These are phyloP conservation scores for Exutisphaerella laricina DNA, from an alignment of 2,329 filamentous ascomycete genomes.

Conservation along the genomic window DNA sequence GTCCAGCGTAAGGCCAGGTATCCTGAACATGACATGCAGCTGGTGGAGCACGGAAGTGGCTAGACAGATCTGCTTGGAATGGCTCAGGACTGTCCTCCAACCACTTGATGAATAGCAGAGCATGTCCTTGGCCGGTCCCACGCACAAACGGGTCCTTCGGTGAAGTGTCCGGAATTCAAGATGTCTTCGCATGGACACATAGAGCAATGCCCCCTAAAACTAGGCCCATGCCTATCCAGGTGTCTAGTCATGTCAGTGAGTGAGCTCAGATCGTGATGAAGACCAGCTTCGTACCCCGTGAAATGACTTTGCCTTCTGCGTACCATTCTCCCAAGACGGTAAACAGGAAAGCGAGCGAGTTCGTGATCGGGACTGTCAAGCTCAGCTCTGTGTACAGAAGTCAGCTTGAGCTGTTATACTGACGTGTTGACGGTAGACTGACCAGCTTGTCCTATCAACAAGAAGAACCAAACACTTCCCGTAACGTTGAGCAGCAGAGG, in stretches of 20 bases:
- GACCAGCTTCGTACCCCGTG: conserved; percentile 54
- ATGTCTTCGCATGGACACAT: conserved; percentile 61
- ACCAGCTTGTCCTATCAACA: conserved; percentile 90
- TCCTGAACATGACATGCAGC: too few relatives aligned
- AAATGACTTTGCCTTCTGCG: conserved; percentile 86
- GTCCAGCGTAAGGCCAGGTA: too few relatives aligned
- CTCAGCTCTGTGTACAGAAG: conserved; percentile 62
- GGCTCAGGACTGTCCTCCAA: too few relatives aligned
- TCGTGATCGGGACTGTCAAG: conserved; percentile 89
- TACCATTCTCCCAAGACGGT: conserved; percentile 94
- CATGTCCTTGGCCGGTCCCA: neutral
- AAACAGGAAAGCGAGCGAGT: conserved; percentile 91
- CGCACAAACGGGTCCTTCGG: too few relatives aligned
- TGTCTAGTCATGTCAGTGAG: conserved; percentile 65
- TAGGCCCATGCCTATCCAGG: conserved; percentile 73
- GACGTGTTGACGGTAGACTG: conserved; percentile 30
- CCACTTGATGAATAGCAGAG: too few relatives aligned
- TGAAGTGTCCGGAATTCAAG: too few relatives aligned
- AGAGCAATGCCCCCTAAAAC: conserved; percentile 75
- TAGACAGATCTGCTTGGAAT: too few relatives aligned
- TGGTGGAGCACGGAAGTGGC: too few relatives aligned
- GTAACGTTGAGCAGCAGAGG: conserved; percentile 84
- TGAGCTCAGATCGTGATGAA: too few relatives aligned
- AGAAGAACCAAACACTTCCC: conserved; percentile 93
- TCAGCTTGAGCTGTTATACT: neutral